A percentile compares a stretch with the other conserved stretches of the same genome.
phyloP scores from a whole-genome alignment of 805 yeast species.

The Millerozyma acaciae region DNA sequence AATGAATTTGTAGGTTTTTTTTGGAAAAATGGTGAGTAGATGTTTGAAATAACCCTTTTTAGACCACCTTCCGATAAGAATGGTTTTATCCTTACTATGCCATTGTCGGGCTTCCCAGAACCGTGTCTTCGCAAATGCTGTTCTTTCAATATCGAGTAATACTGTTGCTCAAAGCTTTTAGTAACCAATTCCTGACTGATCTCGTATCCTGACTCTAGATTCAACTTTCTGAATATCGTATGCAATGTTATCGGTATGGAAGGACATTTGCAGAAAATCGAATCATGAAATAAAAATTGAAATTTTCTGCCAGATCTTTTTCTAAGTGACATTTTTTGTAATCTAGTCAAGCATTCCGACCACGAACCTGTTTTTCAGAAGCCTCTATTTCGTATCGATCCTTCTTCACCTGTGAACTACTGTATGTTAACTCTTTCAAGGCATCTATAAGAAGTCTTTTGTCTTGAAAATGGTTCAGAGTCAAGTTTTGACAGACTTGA shows the following conservation, averaged over 20 bases:
- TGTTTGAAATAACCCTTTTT: not conserved
- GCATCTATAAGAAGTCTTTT: too few species aligned
- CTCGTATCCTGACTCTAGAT: not conserved
- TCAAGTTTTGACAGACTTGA: too few species aligned
- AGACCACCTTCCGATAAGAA: not conserved
- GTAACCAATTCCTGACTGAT: not conserved
- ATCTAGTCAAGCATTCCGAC: too few species aligned
- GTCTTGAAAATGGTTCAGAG: too few species aligned
- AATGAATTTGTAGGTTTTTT: not conserved
- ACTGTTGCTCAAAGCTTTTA: not conserved
- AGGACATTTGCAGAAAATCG: not conserved
- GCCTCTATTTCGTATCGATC: not conserved
- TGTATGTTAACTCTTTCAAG: too few species aligned
- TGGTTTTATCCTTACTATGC: too few species aligned
- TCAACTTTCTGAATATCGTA: not conserved
- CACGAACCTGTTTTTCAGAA: not conserved
- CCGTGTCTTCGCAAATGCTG: not conserved
- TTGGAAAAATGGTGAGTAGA: not conserved
- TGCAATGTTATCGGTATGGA: not conserved
- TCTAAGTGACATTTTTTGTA: not conserved
- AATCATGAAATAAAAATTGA: slow-evolving; percentile 1
- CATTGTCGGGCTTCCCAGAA: not conserved
- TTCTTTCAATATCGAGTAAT: not conserved
- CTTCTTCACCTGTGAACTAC: too few species aligned
- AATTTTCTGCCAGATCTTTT: not conserved